A percentile compares a stretch with the other conserved stretches of the same genome.
Conservation (phyloP, 352 stramenopile species). For the Peronospora farinosa region DNA sequence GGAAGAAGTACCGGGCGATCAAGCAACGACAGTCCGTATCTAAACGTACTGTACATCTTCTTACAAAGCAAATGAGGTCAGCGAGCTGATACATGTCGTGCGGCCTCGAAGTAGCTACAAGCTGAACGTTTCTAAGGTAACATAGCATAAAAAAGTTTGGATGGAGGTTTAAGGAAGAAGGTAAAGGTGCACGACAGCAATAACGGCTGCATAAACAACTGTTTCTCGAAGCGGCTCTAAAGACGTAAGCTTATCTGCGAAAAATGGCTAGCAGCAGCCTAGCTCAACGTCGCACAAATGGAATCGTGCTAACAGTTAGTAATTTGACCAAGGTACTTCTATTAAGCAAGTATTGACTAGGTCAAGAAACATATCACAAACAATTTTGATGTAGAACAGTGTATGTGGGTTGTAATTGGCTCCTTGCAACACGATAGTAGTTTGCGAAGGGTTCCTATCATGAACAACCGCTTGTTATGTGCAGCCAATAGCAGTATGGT, state of each 20-base stretch:
- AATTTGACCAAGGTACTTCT: not conserved
- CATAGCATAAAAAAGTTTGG: no score
- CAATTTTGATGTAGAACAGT: not conserved
- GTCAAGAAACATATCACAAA: not conserved
- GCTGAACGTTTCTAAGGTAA: not conserved
- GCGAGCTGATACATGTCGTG: not conserved
- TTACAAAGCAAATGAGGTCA: conserved; percentile 3
- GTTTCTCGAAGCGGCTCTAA: no score
- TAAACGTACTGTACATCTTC: not conserved
- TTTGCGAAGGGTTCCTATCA: conserved; percentile 86
- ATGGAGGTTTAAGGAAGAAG: no score
- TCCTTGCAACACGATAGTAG: conserved; percentile 71
- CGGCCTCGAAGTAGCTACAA: not conserved
- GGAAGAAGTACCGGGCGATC: not conserved
- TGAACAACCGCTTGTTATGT: conserved; percentile 84
- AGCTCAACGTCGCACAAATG: no score
- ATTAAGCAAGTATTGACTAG: not conserved
- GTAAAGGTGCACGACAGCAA: no score
- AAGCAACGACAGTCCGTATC: not conserved
- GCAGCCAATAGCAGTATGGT: conserved; percentile 85
- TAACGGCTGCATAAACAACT: no score
- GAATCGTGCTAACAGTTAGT: no score
- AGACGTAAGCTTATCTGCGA: no score
- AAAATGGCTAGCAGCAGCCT: no score
- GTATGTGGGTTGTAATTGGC: conserved; percentile 81